Conservation (phyloP, 495 filamentous ascomycete species). For the Aspergillus saccharolyticus region DNA sequence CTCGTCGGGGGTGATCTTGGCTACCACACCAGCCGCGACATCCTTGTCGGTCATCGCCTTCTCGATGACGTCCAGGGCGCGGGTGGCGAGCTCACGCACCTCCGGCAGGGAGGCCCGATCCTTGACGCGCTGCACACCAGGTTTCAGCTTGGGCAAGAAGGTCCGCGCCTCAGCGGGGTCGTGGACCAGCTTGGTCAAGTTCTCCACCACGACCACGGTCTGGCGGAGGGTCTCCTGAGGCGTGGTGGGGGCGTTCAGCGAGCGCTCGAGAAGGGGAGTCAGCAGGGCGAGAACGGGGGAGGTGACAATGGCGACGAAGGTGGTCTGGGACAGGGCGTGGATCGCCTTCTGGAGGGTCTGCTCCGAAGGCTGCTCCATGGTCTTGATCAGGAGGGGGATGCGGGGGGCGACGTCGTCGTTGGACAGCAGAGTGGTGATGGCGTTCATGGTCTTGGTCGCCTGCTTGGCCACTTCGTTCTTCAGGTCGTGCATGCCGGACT, state of each 20-base stretch:
- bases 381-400: conserved; percentile 88
- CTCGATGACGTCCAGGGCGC: conserved; percentile 81
- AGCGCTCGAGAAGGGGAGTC: conserved; percentile 89
- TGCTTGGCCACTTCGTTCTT: conserved; percentile 88
- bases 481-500: conserved; percentile 92
- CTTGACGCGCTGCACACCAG: conserved; percentile 84
- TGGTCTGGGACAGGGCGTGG: conserved; percentile 95
- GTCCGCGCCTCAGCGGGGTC: conserved; percentile 93
- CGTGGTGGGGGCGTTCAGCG: conserved; percentile 83
- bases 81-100: conserved; percentile 81
- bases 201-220: conserved; percentile 96
- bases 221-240: conserved; percentile 93
- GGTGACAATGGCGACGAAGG: conserved; percentile 93
- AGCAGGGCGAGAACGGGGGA: conserved; percentile 97
- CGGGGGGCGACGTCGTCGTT: conserved; percentile 96
- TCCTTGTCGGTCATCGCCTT: conserved; percentile 80
- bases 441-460: conserved; percentile 83
- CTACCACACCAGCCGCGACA: conserved; percentile 53
- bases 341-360: conserved; percentile 90
- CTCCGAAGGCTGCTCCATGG: conserved; percentile 91
- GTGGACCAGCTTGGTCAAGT: conserved; percentile 96
- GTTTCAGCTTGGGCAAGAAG: conserved; percentile 93
- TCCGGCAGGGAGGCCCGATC: conserved; percentile 89
- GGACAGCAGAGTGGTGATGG: conserved; percentile 81
- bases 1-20: conserved; percentile 67